These are phyloP conservation scores for Colletotrichum kahawae DNA, from an alignment of 2,329 filamentous ascomycete species.

Conservation along the genomic window DNA sequence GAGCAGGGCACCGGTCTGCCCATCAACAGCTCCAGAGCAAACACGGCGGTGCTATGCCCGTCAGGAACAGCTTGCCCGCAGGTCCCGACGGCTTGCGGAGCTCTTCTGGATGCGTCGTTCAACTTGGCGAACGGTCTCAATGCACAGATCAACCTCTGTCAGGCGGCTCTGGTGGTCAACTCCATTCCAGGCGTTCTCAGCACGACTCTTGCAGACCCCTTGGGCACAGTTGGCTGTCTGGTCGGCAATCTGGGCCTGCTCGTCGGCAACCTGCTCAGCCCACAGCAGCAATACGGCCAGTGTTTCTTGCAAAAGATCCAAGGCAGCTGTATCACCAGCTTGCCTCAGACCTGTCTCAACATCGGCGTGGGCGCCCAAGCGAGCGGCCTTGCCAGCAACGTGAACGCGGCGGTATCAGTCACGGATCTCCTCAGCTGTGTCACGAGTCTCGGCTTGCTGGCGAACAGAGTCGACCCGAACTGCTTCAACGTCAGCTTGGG, in stretches of 20 bases:
- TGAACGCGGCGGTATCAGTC: neutral
- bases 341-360: neutral
- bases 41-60: neutral
- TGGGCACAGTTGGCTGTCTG: neutral
- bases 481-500: neutral
- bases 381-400: neutral
- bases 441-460: neutral
- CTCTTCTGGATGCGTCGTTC: neutral
- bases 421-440: neutral
- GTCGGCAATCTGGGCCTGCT: no score
- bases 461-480: neutral
- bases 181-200: neutral
- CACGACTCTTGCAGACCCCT: neutral
- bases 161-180: neutral
- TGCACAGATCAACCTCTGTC: neutral
- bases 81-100: neutral
- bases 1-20: neutral
- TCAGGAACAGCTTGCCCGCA: neutral
- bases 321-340: neutral
- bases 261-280: neutral
- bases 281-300: neutral
- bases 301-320: neutral
- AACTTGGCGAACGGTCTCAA: neutral
- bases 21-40: neutral
- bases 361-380: neutral